A percentile compares a stretch with the other conserved stretches of the same genome.
Conservation (phyloP, 2,329 filamentous ascomycete species). For the Diplodia seriata region DNA sequence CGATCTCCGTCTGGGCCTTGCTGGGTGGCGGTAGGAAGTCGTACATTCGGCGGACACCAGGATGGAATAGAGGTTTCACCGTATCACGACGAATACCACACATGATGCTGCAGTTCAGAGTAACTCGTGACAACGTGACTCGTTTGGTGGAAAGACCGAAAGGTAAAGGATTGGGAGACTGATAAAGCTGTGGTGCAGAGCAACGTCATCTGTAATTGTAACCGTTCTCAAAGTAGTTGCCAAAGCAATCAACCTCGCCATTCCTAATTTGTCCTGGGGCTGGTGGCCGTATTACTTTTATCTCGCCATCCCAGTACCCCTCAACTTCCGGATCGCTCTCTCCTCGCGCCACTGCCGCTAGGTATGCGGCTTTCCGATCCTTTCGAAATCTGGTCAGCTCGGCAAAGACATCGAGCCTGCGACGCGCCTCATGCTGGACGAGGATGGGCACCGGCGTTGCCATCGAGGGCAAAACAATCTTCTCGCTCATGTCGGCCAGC, state of each 20-base stretch:
- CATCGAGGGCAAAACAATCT: conserved; percentile 43
- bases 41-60: too few relatives aligned
- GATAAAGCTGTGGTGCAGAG: neutral
- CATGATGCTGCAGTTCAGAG: too few relatives aligned
- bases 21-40: too few relatives aligned
- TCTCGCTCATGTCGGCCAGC: conserved; percentile 54
- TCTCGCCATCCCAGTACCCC: conserved; percentile 66
- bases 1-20: too few relatives aligned
- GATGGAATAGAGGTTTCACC: too few relatives aligned
- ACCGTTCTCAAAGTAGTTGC: conserved; percentile 61
- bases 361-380: conserved; percentile 59
- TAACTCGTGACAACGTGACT: too few relatives aligned
- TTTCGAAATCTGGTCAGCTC: conserved; percentile 62
- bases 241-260: conserved; percentile 59
- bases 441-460: conserved; percentile 33
- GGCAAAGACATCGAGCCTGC: conserved; percentile 58
- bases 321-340: conserved; percentile 52
- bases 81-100: too few relatives aligned
- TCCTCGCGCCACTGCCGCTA: conserved; percentile 43
- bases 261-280: conserved; percentile 39
- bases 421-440: conserved; percentile 37
- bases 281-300: conserved; percentile 61
- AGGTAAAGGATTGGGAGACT: too few relatives aligned
- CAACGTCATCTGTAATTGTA: conserved; percentile 58
- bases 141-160: too few relatives aligned